Conservation (phyloP, 495 filamentous ascomycete species). For the Extremus antarcticus region DNA sequence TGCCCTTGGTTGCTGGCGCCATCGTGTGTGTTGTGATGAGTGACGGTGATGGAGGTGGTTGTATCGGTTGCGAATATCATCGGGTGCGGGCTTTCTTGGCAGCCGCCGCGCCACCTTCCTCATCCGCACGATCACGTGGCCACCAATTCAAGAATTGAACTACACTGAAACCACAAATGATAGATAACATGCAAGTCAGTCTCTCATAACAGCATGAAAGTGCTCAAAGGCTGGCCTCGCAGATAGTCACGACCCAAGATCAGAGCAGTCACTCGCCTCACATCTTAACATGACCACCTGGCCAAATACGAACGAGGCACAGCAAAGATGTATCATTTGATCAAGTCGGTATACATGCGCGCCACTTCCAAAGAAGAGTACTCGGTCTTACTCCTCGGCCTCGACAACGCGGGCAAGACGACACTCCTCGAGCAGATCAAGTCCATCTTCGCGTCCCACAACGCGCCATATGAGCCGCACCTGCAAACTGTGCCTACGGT, state of each 20-base stretch:
- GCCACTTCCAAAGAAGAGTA: slow-evolving; percentile 98
- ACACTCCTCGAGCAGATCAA: slow-evolving; percentile 96
- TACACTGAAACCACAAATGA: too few species aligned
- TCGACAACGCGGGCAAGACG: slow-evolving; percentile 97
- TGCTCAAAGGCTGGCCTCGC: too few species aligned
- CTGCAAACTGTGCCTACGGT: slow-evolving; percentile 85
- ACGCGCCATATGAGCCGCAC: slow-evolving; percentile 39
- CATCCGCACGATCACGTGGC: too few species aligned
- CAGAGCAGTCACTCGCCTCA: too few species aligned
- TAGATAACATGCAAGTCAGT: too few species aligned
- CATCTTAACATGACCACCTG: too few species aligned
- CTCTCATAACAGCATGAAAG: too few species aligned
- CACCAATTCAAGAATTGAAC: too few species aligned
- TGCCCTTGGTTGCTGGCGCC: neutral
- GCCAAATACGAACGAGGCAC: too few species aligned
- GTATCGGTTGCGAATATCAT: neutral
- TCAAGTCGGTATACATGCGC: slow-evolving; percentile 86
- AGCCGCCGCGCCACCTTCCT: too few species aligned
- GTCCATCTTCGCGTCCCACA: slow-evolving; percentile 58
- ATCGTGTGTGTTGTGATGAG: neutral
- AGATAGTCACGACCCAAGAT: too few species aligned
- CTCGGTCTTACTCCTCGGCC: slow-evolving; percentile 89
- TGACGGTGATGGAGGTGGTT: neutral
- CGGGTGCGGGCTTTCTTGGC: neutral
- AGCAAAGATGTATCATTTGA: slow-evolving; percentile 85